These are phyloP conservation scores for Hypoxylon perforatum DNA, from an alignment of 495 filamentous ascomycete species.

Conservation along the genomic window DNA sequence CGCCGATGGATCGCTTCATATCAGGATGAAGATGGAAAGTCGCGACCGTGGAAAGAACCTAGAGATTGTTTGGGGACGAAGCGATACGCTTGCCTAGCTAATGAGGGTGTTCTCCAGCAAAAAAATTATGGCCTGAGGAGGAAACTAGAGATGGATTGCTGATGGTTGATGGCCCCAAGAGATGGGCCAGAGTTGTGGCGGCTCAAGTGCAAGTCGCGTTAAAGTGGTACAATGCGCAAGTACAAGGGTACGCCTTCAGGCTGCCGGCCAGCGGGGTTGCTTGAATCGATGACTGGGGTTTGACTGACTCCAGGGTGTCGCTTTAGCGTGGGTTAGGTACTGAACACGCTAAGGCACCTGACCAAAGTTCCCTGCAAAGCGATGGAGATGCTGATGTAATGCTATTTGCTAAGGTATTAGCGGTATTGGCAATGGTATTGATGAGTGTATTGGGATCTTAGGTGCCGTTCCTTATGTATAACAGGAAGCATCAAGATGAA, in stretches of 20 bases:
- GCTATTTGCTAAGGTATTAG: too few species aligned
- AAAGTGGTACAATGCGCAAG: slow-evolving; percentile 17
- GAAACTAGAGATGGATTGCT: too few species aligned
- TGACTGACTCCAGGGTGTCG: background rate
- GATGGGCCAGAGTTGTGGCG: background rate
- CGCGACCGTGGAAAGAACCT: slow-evolving; percentile 19
- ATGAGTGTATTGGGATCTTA: too few species aligned
- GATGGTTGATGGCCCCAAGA: too few species aligned
- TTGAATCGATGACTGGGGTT: background rate
- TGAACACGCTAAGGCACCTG: background rate
- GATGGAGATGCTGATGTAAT: too few species aligned
- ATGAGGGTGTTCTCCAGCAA: too few species aligned
- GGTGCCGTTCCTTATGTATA: too few species aligned
- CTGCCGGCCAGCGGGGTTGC: background rate
- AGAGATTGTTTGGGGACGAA: background rate
- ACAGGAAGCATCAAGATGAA: too few species aligned
- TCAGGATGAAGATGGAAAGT: slow-evolving; percentile 10
- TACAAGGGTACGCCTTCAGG: slow-evolving; percentile 10
- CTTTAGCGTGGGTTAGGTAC: background rate
- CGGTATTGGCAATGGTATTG: too few species aligned
- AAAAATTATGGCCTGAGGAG: too few species aligned
- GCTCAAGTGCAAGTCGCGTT: slow-evolving; percentile 33
- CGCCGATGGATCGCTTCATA: slow-evolving; percentile 20
- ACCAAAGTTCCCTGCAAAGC: too few species aligned
- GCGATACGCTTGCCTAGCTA: background rate